Conservation (phyloP, 1,284 basidiomycete species). For the Ustilago trichophora region DNA sequence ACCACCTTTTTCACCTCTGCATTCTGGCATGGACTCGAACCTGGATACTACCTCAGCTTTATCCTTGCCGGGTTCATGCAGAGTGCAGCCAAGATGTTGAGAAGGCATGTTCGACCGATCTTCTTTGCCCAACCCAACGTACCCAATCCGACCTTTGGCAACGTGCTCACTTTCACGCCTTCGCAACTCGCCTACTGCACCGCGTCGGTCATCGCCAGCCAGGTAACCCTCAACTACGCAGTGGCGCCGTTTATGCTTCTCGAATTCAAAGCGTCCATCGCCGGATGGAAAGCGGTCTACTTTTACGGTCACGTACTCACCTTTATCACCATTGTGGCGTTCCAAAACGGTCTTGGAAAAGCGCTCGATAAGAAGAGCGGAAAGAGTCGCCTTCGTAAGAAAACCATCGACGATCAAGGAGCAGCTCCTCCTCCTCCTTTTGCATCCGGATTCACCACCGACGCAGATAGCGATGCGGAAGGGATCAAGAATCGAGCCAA, state of each 20-base stretch:
- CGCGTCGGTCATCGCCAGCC: conserved; percentile 72
- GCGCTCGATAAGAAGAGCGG: conserved; percentile 35
- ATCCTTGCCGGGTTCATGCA: conserved; percentile 59
- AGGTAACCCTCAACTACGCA: conserved; percentile 79
- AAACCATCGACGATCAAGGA: too few species aligned
- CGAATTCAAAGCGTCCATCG: conserved; percentile 73
- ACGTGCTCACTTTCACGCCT: conserved; percentile 63
- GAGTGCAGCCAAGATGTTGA: conserved; percentile 51
- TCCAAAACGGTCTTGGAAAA: conserved; percentile 57
- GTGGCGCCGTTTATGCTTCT: conserved; percentile 87
- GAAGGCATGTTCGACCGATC: conserved; percentile 61
- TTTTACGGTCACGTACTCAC: conserved; percentile 81
- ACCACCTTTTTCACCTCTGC: conserved; percentile 92
- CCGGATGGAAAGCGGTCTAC: conserved; percentile 76
- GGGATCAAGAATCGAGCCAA: neutral
- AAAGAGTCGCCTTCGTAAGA: neutral
- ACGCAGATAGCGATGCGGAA: conserved; percentile 38
- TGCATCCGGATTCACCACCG: conserved; percentile 24
- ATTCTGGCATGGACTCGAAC: conserved; percentile 75
- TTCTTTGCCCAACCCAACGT: conserved; percentile 55
- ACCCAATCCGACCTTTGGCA: conserved; percentile 50
- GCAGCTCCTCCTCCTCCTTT: too few species aligned
- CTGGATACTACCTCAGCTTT: conserved; percentile 64
- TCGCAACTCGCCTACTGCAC: conserved; percentile 81
- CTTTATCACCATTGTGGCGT: conserved; percentile 64